These are phyloP conservation scores for Trichomonas gallinae DNA, from an alignment of 208 protist species.

Conservation along the genomic window DNA sequence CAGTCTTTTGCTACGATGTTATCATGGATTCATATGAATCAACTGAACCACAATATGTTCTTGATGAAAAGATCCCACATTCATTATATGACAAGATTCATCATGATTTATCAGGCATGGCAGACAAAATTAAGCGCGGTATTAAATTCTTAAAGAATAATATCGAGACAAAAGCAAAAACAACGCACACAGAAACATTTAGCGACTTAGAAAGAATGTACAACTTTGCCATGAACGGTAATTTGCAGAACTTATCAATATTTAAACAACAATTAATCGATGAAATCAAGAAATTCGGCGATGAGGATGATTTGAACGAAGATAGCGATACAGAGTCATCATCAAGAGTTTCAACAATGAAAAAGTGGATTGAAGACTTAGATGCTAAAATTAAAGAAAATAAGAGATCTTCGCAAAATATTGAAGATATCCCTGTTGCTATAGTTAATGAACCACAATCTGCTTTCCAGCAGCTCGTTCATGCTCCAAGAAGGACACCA, in stretches of 20 bases:
- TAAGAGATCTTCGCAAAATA: not conserved
- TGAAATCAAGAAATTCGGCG: not conserved
- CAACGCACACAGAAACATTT: not conserved
- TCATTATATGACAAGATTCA: not conserved
- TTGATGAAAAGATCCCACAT: not conserved
- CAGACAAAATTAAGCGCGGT: not conserved
- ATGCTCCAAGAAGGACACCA: no score
- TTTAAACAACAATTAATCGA: not conserved
- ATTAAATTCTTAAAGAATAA: not conserved
- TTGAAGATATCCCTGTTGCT: not conserved
- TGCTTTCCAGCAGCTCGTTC: not conserved
- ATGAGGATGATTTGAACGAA: not conserved
- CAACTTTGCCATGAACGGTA: not conserved
- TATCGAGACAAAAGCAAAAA: not conserved
- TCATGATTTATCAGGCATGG: not conserved
- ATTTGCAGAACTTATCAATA: not conserved
- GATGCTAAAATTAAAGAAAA: not conserved
- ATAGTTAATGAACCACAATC: not conserved
- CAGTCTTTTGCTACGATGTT: not conserved
- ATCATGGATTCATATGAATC: not conserved
- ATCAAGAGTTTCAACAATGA: not conserved
- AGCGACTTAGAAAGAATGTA: not conserved
- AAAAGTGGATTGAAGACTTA: not conserved
- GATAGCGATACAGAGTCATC: not conserved
- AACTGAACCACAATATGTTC: not conserved